Conservation (phyloP, 1,284 basidiomycete genomes). For the Rhodotorula sp. region DNA sequence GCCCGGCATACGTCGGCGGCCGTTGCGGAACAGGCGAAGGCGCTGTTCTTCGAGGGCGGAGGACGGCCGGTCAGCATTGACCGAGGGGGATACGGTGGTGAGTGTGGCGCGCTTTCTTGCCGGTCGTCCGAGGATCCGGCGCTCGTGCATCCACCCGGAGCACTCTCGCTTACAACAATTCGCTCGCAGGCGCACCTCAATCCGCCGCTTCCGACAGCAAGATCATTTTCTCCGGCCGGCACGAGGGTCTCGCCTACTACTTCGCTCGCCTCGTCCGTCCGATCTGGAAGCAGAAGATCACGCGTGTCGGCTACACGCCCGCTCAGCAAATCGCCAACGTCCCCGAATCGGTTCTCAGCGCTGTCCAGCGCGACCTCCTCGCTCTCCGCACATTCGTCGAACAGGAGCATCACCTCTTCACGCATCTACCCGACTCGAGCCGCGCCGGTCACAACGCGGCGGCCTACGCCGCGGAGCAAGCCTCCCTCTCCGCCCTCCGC, state of each 20-base stretch:
- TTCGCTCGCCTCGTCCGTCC: conserved; percentile 79
- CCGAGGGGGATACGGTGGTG: conserved; percentile 51
- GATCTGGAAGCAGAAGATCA: conserved; percentile 80
- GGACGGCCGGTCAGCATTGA: conserved; percentile 76
- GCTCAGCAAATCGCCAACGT: conserved; percentile 61
- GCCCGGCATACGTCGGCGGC: conserved; percentile 20
- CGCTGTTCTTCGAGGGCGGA: conserved; percentile 78
- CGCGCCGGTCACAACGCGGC: conserved; percentile 32
- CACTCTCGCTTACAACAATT: not conserved
- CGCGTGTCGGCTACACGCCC: conserved; percentile 46
- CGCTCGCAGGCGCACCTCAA: not conserved
- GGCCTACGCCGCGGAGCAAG: conserved; percentile 66
- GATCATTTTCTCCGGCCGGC: conserved; percentile 77
- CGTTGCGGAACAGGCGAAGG: conserved; percentile 66
- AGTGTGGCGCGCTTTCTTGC: not conserved
- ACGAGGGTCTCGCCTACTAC: conserved; percentile 85
- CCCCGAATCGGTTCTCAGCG: conserved; percentile 62
- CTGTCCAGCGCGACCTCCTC: conserved; percentile 73
- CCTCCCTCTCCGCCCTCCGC: conserved; percentile 69
- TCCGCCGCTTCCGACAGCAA: conserved; percentile 57
- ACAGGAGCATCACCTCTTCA: conserved; percentile 42
- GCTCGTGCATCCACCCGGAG: too few relatives aligned
- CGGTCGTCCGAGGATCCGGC: not conserved
- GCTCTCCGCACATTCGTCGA: conserved; percentile 70
- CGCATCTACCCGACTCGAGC: conserved; percentile 27